A percentile compares a stretch with the other conserved stretches of the same genome.
Conservation (phyloP, 2,329 filamentous ascomycete genomes). For the Aspergillus tubingensis region DNA sequence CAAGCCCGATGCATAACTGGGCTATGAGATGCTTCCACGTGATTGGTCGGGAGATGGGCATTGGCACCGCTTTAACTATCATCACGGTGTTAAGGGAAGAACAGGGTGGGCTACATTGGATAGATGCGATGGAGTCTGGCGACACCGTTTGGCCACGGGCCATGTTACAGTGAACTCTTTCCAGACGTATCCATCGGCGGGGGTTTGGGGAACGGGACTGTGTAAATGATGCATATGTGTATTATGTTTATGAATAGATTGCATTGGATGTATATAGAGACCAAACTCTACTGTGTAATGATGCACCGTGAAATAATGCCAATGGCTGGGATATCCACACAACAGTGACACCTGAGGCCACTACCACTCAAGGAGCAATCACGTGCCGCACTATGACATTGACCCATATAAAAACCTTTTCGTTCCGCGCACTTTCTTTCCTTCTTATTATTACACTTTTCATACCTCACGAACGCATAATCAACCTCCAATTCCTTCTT, state of each 20-base stretch:
- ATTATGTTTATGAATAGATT: no score
- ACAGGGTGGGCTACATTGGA: not conserved
- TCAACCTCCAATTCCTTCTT: slow-evolving; percentile 49
- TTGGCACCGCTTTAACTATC: not conserved
- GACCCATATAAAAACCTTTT: slow-evolving; percentile 14
- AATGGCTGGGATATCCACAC: not conserved
- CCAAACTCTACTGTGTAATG: no score
- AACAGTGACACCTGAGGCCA: slow-evolving; percentile 7
- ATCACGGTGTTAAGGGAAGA: not conserved
- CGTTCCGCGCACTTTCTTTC: slow-evolving; percentile 21
- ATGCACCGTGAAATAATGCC: not conserved
- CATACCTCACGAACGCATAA: slow-evolving; percentile 49
- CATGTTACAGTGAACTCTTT: not conserved
- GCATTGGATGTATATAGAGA: not conserved
- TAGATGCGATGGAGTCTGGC: not conserved
- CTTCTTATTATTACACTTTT: slow-evolving; percentile 45
- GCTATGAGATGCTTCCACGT: slow-evolving; percentile 2
- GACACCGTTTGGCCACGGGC: not conserved
- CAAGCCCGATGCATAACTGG: not conserved
- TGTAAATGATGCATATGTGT: no score
- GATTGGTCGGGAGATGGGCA: slow-evolving; percentile 4
- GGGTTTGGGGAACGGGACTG: not conserved
- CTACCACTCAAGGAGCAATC: not conserved
- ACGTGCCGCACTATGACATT: slow-evolving; percentile 10
- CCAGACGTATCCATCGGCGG: not conserved